Evolutionary conservation across 2,329 filamentous ascomycete species (phyloP).

Genomic region (Arthrobotrys sphaeroides): DNA sequence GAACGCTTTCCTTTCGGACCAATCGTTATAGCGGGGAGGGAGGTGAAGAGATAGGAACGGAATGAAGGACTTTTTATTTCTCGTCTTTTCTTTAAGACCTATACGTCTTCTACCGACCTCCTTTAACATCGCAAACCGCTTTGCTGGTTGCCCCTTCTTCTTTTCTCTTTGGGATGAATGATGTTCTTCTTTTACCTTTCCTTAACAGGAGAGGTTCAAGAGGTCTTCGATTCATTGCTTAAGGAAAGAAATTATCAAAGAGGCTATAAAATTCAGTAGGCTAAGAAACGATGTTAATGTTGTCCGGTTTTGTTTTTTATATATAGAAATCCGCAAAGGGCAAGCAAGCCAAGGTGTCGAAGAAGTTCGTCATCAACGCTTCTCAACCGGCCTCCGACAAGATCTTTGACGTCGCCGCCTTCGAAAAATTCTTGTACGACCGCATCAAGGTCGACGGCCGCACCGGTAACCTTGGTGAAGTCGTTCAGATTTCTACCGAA

Average conservation of each 20-base stretch:
- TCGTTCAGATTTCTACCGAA: slow-evolving; percentile 85
- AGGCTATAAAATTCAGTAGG: slow-evolving; percentile 81
- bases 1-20: background rate
- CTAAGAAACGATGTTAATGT: slow-evolving; percentile 75
- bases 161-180: background rate
- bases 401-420: slow-evolving; percentile 99
- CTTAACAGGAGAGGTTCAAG: background rate
- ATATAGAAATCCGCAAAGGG: slow-evolving; percentile 71
- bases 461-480: slow-evolving; percentile 96
- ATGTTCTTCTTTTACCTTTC: background rate
- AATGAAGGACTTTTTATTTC: background rate
- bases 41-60: background rate
- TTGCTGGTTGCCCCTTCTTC: slow-evolving; percentile 53
- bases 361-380: slow-evolving; percentile 99
- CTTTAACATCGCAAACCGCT: slow-evolving; percentile 61
- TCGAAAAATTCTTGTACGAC: slow-evolving; percentile 99
- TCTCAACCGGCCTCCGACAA: slow-evolving; percentile 98
- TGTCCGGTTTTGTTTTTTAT: no score
- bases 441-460: slow-evolving; percentile 99
- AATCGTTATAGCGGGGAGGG: slow-evolving; percentile 37
- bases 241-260: background rate
- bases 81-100: background rate
- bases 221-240: no score
- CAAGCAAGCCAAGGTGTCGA: slow-evolving; percentile 77
- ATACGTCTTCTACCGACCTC: slow-evolving; percentile 57